These are phyloP conservation scores for Cyclocybe cylindracea DNA, from an alignment of 768 basidiomycete species.

Conservation along the genomic window DNA sequence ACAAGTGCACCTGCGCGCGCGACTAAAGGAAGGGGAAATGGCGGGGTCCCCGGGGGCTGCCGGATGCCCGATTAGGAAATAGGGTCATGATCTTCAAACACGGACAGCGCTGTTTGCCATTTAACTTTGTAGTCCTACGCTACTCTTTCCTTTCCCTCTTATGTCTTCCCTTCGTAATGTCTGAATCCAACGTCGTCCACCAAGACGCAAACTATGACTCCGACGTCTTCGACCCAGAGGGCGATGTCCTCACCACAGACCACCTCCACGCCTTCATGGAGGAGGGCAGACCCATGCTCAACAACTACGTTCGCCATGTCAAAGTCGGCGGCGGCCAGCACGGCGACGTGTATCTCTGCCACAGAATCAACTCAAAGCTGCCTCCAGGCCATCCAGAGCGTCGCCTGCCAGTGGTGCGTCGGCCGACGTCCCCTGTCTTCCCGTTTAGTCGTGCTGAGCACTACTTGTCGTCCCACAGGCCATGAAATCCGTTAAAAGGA, in stretches of 20 bases:
- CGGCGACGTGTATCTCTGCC: constrained; percentile 82
- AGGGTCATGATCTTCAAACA: constrained; percentile 36
- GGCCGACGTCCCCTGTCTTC: neutral
- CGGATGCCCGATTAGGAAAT: constrained; percentile 25
- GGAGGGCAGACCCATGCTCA: constrained; percentile 55
- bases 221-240: constrained; percentile 37
- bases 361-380: constrained; percentile 44
- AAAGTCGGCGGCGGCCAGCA: constrained; percentile 89
- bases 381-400: constrained; percentile 38
- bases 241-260: constrained; percentile 51
- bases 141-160: constrained; percentile 19
- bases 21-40: constrained; percentile 21
- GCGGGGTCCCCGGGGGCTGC: constrained; percentile 21
- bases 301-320: constrained; percentile 81
- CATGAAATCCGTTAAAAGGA: constrained; percentile 76
- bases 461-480: constrained; percentile 44
- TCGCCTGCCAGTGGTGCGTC: constrained; percentile 45
- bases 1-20: constrained; percentile 41
- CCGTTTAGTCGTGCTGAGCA: neutral
- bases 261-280: constrained; percentile 39
- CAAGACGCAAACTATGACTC: constrained; percentile 15
- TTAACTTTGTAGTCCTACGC: constrained; percentile 16
- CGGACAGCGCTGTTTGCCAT: constrained; percentile 8
- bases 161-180: constrained; percentile 26
- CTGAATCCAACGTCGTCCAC: constrained; percentile 18